These are phyloP conservation scores for Hymenoscyphus infarciens DNA, from an alignment of 2,329 filamentous ascomycete species.

Conservation along the genomic window DNA sequence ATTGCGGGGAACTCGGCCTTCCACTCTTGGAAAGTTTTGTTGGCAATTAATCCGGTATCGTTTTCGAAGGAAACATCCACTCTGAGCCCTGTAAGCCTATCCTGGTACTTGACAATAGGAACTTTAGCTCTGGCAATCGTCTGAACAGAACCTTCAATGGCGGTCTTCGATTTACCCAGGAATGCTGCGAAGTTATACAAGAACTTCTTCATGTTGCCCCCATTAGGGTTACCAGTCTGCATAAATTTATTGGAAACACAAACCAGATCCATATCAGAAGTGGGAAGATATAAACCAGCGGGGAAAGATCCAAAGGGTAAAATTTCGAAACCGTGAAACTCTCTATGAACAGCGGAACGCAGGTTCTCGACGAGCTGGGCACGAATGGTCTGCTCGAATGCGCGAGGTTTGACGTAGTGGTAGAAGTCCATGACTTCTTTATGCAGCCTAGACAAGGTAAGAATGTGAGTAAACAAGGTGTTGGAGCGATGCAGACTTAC, in stretches of 20 bases:
- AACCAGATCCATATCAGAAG: conserved; percentile 92
- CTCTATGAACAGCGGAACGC: conserved; percentile 52
- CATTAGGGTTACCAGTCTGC: neutral
- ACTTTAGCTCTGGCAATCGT: conserved; percentile 76
- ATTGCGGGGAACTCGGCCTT: conserved; percentile 76
- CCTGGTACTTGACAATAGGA: conserved; percentile 87
- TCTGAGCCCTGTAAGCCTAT: conserved; percentile 71
- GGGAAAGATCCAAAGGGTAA: conserved; percentile 90
- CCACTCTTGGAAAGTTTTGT: conserved; percentile 78
- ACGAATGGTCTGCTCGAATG: conserved; percentile 75
- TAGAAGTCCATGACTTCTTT: conserved; percentile 90
- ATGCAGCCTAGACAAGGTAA: conserved; percentile 61
- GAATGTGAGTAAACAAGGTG: conserved; percentile 17
- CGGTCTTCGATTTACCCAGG: conserved; percentile 54
- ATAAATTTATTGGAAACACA: conserved; percentile 63
- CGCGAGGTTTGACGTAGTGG: conserved; percentile 71
- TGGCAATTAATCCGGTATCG: conserved; percentile 72
- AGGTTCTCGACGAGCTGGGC: conserved; percentile 69
- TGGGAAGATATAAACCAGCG: conserved; percentile 69
- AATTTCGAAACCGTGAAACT: conserved; percentile 57
- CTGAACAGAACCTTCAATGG: conserved; percentile 56
- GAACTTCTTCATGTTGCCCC: conserved; percentile 18
- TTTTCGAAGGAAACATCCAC: conserved; percentile 97
- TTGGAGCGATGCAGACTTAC: conserved; percentile 40
- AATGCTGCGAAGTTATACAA: conserved; percentile 61